A percentile compares a stretch with the other conserved stretches of the same genome.
phyloP scores from a whole-genome alignment of 306 rosid genomes.

The Prinsepia uniflora region DNA sequence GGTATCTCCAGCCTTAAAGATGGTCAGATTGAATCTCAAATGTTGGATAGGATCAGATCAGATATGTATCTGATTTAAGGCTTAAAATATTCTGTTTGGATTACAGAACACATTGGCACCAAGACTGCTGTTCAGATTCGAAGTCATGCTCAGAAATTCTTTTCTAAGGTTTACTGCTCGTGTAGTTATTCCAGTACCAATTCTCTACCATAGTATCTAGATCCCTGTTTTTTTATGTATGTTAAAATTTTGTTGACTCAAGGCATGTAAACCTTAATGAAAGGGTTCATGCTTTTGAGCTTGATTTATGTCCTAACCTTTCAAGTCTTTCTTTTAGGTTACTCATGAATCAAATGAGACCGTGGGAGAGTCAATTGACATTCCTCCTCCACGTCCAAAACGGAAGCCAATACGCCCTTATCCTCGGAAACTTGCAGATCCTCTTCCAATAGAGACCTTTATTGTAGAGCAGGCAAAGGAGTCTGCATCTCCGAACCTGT shows the following conservation, averaged over 20 bases:
- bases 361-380: slow-evolving; percentile 53
- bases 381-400: slow-evolving; percentile 89
- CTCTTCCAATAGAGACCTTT: slow-evolving; percentile 25
- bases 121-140: slow-evolving; percentile 97
- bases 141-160: slow-evolving; percentile 96
- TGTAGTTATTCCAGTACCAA: slow-evolving; percentile 27
- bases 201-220: slow-evolving; percentile 31
- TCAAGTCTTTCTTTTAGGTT: slow-evolving; percentile 35
- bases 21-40: neutral
- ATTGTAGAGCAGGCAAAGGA: slow-evolving; percentile 35
- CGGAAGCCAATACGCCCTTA: slow-evolving; percentile 84
- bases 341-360: slow-evolving; percentile 36
- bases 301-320: slow-evolving; percentile 19
- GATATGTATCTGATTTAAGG: neutral
- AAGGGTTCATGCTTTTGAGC: slow-evolving; percentile 17
- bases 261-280: slow-evolving; percentile 28
- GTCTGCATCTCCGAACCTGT: slow-evolving; percentile 44
- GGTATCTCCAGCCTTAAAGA: neutral
- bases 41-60: neutral
- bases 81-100: slow-evolving; percentile 25
- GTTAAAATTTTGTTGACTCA: slow-evolving; percentile 15
- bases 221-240: slow-evolving; percentile 22
- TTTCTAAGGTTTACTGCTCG: slow-evolving; percentile 71
- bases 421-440: slow-evolving; percentile 64
- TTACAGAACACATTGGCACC: slow-evolving; percentile 75